These are phyloP conservation scores for Boechera divaricarpa DNA, from an alignment of 345 rosid species.

Conservation along the genomic window DNA sequence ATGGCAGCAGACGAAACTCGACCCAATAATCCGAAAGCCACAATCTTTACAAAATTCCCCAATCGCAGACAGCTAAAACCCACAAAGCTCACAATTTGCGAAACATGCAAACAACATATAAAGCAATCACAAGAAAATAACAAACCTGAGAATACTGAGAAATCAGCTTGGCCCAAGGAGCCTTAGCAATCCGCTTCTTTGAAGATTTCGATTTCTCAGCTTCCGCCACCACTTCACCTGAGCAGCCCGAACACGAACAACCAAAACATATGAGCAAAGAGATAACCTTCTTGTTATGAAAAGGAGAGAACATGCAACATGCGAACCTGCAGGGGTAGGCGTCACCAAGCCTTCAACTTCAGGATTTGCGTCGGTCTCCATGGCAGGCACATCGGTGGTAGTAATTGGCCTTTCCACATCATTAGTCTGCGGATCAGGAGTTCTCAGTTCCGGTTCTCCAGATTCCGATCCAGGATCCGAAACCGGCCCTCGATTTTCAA, in stretches of 20 bases:
- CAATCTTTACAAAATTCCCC: background rate
- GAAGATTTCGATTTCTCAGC: conserved; percentile 35
- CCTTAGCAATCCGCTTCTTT: conserved; percentile 47
- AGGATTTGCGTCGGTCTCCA: conserved; percentile 44
- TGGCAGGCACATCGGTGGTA: conserved; percentile 39
- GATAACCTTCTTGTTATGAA: background rate
- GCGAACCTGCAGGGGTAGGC: conserved; percentile 56
- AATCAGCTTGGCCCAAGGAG: conserved; percentile 92
- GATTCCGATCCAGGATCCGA: conserved; percentile 62
- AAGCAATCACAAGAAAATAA: conserved; percentile 3
- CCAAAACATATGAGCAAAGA: conserved; percentile 24
- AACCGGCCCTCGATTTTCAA: conserved; percentile 46
- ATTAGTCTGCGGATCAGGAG: conserved; percentile 59
- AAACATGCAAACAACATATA: conserved; percentile 4
- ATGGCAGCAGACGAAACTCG: background rate
- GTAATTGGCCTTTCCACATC: conserved; percentile 45
- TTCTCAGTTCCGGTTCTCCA: conserved; percentile 55
- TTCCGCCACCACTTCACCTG: conserved; percentile 48
- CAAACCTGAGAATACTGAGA: conserved; percentile 84
- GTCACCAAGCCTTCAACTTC: conserved; percentile 58
- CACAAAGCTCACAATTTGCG: background rate
- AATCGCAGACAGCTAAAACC: background rate
- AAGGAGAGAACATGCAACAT: conserved; percentile 44
- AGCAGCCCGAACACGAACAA: background rate
- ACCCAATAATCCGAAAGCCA: background rate